Evolutionary conservation across 331 rosid species (phyloP).

Genomic region (Arachis monticola): DNA sequence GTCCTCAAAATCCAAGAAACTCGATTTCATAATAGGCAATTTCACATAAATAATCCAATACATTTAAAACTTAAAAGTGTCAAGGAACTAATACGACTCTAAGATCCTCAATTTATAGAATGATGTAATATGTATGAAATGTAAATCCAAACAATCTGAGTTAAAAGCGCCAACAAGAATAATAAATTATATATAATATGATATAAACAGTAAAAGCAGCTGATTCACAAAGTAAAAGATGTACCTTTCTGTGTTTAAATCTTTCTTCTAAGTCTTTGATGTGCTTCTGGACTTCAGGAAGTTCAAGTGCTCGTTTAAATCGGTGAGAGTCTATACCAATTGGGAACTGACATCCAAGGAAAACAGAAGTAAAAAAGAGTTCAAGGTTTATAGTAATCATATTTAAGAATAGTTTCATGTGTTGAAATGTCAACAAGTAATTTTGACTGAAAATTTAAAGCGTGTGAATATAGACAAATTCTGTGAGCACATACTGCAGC

Average conservation of each 20-base stretch:
- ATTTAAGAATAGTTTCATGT: slow-evolving; percentile 25
- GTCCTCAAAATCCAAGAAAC: slow-evolving; percentile 2
- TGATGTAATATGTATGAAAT: neutral
- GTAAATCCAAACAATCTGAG: slow-evolving; percentile 18
- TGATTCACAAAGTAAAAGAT: slow-evolving; percentile 26
- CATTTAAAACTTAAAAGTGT: neutral
- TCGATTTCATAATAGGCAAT: slow-evolving; percentile 4
- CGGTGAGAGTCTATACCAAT: slow-evolving; percentile 89
- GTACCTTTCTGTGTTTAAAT: slow-evolving; percentile 83
- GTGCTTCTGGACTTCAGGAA: slow-evolving; percentile 54
- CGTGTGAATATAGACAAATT: slow-evolving; percentile 4
- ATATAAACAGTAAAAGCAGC: slow-evolving; percentile 6
- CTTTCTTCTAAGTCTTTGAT: slow-evolving; percentile 74
- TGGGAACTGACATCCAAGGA: slow-evolving; percentile 69
- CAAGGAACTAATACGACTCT: slow-evolving; percentile 23
- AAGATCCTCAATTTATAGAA: slow-evolving; percentile 17
- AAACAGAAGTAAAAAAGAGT: slow-evolving; percentile 37
- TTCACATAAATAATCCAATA: slow-evolving; percentile 5
- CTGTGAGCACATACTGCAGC: slow-evolving; percentile 70
- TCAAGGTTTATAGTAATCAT: slow-evolving; percentile 3
- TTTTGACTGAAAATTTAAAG: neutral
- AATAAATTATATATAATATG: slow-evolving; percentile 2
- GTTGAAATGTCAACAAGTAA: slow-evolving; percentile 5
- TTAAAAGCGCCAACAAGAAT: slow-evolving; percentile 11
- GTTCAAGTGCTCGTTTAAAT: slow-evolving; percentile 74